Percentiles rank a stretch among this genome's conserved stretches.
Conservation (phyloP, 2,329 filamentous ascomycete species). For the Amauroascus verrucosus region DNA sequence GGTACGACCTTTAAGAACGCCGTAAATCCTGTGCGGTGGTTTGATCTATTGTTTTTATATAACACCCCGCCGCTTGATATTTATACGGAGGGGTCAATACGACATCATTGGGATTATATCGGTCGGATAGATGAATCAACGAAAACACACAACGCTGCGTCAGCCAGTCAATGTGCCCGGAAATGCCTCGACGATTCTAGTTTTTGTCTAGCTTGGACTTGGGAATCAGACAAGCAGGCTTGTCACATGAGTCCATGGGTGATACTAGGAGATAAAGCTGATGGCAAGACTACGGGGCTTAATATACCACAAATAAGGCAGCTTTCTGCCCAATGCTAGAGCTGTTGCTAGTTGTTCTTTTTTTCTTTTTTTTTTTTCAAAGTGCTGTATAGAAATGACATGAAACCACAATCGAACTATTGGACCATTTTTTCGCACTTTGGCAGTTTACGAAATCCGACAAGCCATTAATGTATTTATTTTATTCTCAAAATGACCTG, state of each 20-base stretch:
- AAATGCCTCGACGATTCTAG: not conserved
- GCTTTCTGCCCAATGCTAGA: not conserved
- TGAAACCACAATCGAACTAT: no score
- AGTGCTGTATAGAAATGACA: no score
- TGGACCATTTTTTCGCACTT: no score
- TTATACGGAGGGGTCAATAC: not conserved
- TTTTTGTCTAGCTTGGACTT: not conserved
- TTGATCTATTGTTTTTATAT: not conserved
- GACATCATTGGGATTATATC: not conserved
- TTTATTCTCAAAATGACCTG: no score
- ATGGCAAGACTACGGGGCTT: not conserved
- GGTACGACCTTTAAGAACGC: not conserved
- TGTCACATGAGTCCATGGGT: not conserved
- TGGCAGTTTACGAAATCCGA: no score
- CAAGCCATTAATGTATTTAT: no score
- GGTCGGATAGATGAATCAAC: not conserved
- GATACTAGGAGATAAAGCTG: not conserved
- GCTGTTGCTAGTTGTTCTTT: no score
- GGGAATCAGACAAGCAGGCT: not conserved
- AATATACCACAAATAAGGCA: not conserved
- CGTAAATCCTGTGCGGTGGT: not conserved
- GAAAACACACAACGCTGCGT: not conserved
- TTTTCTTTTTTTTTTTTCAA: not conserved
- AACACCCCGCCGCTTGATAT: not conserved
- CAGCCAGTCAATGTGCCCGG: not conserved